Conservation (phyloP, 2,329 filamentous ascomycete genomes). For the Teratosphaeria epicoccoides region DNA sequence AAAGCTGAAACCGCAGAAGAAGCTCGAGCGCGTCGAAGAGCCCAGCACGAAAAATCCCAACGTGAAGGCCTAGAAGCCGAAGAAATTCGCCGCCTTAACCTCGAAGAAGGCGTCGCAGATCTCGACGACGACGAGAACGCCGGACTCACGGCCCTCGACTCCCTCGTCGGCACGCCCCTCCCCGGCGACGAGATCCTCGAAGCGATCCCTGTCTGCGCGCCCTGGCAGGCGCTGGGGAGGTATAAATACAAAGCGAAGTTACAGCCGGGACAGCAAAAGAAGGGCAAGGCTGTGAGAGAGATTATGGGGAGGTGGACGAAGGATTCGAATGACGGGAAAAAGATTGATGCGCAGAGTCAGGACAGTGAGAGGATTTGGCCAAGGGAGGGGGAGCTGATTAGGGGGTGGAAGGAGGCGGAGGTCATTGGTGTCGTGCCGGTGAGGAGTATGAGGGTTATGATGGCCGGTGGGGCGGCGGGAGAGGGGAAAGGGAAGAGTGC, state of each 20-base stretch:
- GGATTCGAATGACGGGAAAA: conserved; percentile 44
- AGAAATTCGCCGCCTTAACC: conserved; percentile 50
- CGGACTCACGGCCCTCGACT: conserved; percentile 51
- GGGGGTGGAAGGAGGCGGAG: conserved; percentile 70
- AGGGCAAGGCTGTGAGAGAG: conserved; percentile 88
- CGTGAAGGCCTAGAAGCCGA: conserved; percentile 68
- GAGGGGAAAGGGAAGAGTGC: conserved; percentile 17
- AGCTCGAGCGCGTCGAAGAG: conserved; percentile 59
- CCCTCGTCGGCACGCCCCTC: conserved; percentile 65
- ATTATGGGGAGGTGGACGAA: conserved; percentile 71
- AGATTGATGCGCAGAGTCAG: conserved; percentile 35
- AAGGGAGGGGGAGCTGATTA: conserved; percentile 73
- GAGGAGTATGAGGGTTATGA: conserved; percentile 68
- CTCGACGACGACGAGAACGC: conserved; percentile 23
- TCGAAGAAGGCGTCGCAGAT: conserved; percentile 42
- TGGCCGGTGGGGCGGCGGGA: conserved; percentile 40
- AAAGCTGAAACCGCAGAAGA: conserved; percentile 58
- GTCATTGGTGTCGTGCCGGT: conserved; percentile 72
- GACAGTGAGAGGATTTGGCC: conserved; percentile 70
- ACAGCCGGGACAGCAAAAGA: conserved; percentile 81
- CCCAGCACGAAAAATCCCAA: conserved; percentile 69
- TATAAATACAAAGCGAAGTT: conserved; percentile 94
- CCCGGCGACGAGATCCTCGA: conserved; percentile 72
- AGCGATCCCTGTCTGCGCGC: conserved; percentile 52
- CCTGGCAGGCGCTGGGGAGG: conserved; percentile 52